These are phyloP conservation scores for Chlamydomonas sphaeroides DNA, from an alignment of 139 green algal genomes.

Conservation along the genomic window DNA sequence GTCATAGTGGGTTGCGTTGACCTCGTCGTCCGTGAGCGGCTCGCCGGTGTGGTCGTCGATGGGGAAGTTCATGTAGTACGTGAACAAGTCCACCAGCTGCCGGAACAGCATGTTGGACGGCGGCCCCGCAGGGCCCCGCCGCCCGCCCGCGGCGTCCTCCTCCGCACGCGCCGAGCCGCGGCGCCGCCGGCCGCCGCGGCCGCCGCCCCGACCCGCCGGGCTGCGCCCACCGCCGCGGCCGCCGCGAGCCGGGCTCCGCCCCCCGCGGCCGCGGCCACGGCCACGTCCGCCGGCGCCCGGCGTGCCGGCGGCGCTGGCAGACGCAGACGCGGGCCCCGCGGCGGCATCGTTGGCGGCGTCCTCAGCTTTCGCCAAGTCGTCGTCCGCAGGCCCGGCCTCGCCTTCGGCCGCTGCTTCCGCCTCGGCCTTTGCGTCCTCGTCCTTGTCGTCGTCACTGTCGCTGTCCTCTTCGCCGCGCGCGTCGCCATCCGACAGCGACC, in stretches of 20 bases:
- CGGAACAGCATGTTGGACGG: conserved; percentile 65
- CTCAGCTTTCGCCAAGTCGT: not conserved
- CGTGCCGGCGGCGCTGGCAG: not conserved
- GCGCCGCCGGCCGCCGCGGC: not conserved
- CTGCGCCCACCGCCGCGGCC: not conserved
- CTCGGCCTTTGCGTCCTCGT: not conserved
- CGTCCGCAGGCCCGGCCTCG: not conserved
- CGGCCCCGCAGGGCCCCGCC: not conserved
- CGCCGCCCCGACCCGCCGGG: not conserved
- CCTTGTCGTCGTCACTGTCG: not conserved
- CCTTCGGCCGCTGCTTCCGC: not conserved
- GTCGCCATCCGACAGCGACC: conserved; percentile 1
- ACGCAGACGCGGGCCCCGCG: not conserved
- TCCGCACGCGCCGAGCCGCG: not conserved
- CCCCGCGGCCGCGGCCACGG: not conserved
- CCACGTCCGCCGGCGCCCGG: not conserved
- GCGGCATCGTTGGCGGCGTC: conserved; percentile 18
- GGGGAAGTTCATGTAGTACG: conserved; percentile 91
- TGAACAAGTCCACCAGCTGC: conserved; percentile 90
- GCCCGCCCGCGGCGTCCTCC: not conserved
- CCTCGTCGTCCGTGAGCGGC: conserved; percentile 86
- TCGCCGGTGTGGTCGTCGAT: conserved; percentile 95
- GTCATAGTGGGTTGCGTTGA: conserved; percentile 79
- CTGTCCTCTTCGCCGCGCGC: not conserved
- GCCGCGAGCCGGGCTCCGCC: not conserved